phyloP scores from a whole-genome alignment of 2,329 filamentous ascomycete genomes.

The Colletotrichum magnum region DNA sequence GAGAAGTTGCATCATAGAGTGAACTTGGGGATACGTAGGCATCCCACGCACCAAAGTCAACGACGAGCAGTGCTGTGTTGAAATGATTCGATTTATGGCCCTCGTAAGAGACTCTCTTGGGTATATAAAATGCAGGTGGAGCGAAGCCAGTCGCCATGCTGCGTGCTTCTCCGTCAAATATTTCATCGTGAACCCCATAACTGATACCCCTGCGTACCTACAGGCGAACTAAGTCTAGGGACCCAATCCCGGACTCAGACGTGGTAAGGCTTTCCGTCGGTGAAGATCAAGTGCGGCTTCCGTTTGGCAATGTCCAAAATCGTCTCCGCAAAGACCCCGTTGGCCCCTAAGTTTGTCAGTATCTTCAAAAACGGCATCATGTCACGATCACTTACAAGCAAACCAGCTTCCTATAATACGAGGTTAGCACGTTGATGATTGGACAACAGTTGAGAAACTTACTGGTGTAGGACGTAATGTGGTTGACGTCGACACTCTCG shows the following conservation, averaged over 20 bases:
- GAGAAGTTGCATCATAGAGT: too few relatives aligned
- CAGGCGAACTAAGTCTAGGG: not conserved
- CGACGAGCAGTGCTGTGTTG: not conserved
- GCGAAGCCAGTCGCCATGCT: conserved; percentile 23
- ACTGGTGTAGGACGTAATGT: conserved; percentile 78
- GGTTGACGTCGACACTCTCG: conserved; percentile 90
- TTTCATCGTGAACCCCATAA: not conserved
- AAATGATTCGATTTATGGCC: conserved; percentile 2
- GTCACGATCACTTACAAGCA: conserved; percentile 69
- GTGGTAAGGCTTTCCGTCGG: conserved; percentile 72
- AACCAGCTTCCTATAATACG: conserved; percentile 82
- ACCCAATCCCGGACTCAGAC: conserved; percentile 49
- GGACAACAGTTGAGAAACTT: conserved; percentile 46
- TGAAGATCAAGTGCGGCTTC: conserved; percentile 89
- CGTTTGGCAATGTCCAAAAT: conserved; percentile 90
- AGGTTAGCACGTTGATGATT: conserved; percentile 1
- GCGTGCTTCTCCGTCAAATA: conserved; percentile 2
- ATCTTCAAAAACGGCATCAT: not conserved
- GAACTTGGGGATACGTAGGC: too few relatives aligned
- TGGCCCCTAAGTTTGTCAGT: conserved; percentile 74
- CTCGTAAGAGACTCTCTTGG: conserved; percentile 13
- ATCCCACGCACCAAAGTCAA: not conserved
- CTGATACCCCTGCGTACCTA: not conserved
- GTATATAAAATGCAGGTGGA: conserved; percentile 33
- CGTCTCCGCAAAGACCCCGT: conserved; percentile 94